Conservation (phyloP, 495 filamentous ascomycete genomes). For the Podospora pseudopauciseta region DNA sequence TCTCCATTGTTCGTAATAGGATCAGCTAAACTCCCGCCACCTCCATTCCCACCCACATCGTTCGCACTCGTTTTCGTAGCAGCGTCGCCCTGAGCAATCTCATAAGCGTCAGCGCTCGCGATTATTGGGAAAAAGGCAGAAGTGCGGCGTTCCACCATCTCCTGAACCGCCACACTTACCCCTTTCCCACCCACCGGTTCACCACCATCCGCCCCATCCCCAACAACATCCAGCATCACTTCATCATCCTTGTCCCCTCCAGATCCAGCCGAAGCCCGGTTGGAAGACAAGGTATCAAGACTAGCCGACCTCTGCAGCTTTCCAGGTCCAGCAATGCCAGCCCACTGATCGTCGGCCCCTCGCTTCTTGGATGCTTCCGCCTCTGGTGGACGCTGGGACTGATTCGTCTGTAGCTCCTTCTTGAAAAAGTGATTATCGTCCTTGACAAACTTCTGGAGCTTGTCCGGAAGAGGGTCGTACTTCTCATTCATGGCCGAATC, state of each 20-base stretch:
- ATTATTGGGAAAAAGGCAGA: neutral
- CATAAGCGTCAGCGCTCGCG: neutral
- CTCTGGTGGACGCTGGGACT: slow-evolving; percentile 13
- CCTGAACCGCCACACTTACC: neutral
- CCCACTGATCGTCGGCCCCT: slow-evolving; percentile 11
- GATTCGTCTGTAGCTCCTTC: slow-evolving; percentile 31
- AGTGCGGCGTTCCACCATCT: neutral
- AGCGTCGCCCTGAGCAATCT: neutral
- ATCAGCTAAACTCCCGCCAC: neutral
- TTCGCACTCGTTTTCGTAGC: neutral
- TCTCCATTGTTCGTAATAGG: neutral
- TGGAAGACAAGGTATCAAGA: slow-evolving; percentile 36
- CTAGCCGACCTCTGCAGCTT: slow-evolving; percentile 24
- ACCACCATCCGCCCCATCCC: neutral
- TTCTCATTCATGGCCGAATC: slow-evolving; percentile 37
- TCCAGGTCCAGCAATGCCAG: slow-evolving; percentile 4
- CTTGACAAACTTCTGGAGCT: slow-evolving; percentile 42
- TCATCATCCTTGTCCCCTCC: slow-evolving; percentile 26
- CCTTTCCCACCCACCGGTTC: neutral
- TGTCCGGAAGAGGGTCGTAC: slow-evolving; percentile 34
- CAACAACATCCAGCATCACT: slow-evolving; percentile 24
- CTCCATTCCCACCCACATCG: neutral
- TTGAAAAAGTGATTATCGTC: slow-evolving; percentile 45
- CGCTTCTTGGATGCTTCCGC: slow-evolving; percentile 14
- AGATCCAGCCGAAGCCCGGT: slow-evolving; percentile 29